Conservation (phyloP, 2,329 filamentous ascomycete species). For the Lachnellula arida region DNA sequence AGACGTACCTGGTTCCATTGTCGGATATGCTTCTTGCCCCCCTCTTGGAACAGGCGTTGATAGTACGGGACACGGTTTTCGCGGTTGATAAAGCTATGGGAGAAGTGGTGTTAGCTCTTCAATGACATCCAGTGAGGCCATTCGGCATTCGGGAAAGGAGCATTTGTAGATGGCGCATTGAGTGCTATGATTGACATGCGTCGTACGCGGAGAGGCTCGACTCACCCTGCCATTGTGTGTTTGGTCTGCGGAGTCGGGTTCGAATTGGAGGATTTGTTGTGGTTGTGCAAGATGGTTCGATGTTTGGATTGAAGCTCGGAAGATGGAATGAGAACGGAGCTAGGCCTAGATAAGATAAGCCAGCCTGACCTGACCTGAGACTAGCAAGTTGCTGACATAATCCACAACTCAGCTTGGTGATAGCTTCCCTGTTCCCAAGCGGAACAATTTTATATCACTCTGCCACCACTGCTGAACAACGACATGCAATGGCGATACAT, state of each 20-base stretch:
- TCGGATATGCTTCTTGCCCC: constrained; percentile 63
- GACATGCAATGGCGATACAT: constrained; percentile 23
- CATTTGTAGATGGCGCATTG: too few relatives aligned
- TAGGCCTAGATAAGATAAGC: too few relatives aligned
- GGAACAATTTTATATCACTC: neutral
- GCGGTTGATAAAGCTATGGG: constrained; percentile 54
- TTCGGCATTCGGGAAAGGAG: constrained; percentile 1
- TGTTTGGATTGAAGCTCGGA: constrained; percentile 18
- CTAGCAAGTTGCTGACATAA: constrained; percentile 11
- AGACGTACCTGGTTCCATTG: constrained; percentile 73
- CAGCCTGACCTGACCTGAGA: neutral
- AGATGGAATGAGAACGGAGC: neutral
- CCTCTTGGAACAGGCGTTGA: constrained; percentile 71
- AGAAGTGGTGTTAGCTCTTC: constrained; percentile 19
- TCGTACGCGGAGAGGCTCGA: neutral
- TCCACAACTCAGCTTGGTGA: too few relatives aligned
- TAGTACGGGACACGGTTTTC: constrained; percentile 71
- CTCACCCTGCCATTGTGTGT: constrained; percentile 32
- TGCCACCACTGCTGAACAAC: neutral
- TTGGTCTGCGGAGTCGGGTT: constrained; percentile 10
- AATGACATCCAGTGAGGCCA: constrained; percentile 3
- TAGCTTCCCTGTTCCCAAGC: neutral
- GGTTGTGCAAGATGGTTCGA: constrained; percentile 15
- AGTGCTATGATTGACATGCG: neutral
- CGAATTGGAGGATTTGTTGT: constrained; percentile 8